phyloP scores from a whole-genome alignment of 2,329 filamentous ascomycete genomes.

The Thelonectria olida region DNA sequence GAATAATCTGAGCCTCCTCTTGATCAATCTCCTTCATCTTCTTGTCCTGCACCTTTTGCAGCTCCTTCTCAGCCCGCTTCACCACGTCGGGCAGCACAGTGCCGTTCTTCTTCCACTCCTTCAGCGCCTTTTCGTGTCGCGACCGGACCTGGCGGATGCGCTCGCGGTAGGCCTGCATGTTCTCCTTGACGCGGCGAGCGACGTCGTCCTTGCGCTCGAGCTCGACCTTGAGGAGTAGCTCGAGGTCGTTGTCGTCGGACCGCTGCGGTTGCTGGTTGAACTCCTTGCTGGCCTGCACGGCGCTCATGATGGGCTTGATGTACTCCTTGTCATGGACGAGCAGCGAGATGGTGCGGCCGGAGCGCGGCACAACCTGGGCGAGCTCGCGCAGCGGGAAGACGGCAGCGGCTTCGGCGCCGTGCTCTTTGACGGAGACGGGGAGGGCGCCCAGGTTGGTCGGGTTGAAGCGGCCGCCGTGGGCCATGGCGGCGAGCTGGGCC shows the following conservation, averaged over 20 bases:
- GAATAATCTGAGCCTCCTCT: constrained; percentile 59
- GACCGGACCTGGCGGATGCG: constrained; percentile 57
- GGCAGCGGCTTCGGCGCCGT: constrained; percentile 34
- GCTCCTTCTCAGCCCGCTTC: constrained; percentile 56
- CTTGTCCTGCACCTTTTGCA: constrained; percentile 62
- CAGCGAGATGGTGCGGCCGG: constrained; percentile 51
- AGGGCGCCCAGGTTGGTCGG: constrained; percentile 58
- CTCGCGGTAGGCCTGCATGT: constrained; percentile 61
- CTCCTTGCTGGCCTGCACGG: constrained; percentile 60
- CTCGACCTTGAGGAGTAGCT: constrained; percentile 65
- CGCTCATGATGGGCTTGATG: constrained; percentile 65
- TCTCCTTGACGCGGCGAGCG: constrained; percentile 53
- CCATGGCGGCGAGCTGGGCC: constrained; percentile 52
- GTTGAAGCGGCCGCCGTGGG: constrained; percentile 62
- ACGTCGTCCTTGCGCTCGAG: constrained; percentile 60
- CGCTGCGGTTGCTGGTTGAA: constrained; percentile 71
- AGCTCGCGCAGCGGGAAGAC: constrained; percentile 64
- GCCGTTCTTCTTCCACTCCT: constrained; percentile 58
- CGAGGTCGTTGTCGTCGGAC: constrained; percentile 66
- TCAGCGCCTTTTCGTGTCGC: constrained; percentile 58
- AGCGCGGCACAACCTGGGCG: constrained; percentile 61
- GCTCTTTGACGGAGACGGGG: constrained; percentile 49
- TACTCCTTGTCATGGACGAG: constrained; percentile 54
- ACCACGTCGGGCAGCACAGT: constrained; percentile 58
- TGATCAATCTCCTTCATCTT: constrained; percentile 60